phyloP scores from a whole-genome alignment of 1,139 yeast species.

The Sugiyamaella xylanicola region DNA sequence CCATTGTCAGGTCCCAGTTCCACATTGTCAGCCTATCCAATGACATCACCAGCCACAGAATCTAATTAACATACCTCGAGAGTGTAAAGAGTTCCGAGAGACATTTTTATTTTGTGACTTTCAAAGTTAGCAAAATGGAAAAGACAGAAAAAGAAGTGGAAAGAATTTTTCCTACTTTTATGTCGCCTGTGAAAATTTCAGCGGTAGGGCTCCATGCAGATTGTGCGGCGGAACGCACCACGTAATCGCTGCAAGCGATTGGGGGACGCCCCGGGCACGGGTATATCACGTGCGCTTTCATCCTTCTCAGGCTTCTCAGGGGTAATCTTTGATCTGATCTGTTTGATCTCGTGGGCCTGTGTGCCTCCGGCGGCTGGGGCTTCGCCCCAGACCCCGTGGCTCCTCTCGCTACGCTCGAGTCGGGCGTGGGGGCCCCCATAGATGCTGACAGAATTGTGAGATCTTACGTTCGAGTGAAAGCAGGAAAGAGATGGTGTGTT shows the following conservation, averaged over 20 bases:
- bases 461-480: no score
- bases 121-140: slow-evolving; percentile 7
- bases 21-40: no score
- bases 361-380: slow-evolving; percentile 1
- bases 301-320: no score
- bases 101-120: slow-evolving; percentile 29
- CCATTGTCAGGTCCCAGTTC: no score
- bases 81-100: slow-evolving; percentile 42
- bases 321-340: no score
- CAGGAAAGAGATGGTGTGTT: no score
- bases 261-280: neutral
- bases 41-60: no score
- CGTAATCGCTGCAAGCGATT: neutral
- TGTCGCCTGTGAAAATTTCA: neutral
- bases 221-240: neutral
- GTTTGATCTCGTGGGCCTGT: no score
- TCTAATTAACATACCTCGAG: slow-evolving; percentile 29
- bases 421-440: neutral
- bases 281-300: neutral
- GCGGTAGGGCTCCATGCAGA: slow-evolving; percentile 13
- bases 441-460: no score
- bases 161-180: slow-evolving; percentile 1
- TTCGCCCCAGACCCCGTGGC: neutral
- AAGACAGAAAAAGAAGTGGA: slow-evolving; percentile 5
- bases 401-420: neutral